These are phyloP conservation scores for Sisymbrium irio DNA, from an alignment of 345 rosid species.

Conservation along the genomic window DNA sequence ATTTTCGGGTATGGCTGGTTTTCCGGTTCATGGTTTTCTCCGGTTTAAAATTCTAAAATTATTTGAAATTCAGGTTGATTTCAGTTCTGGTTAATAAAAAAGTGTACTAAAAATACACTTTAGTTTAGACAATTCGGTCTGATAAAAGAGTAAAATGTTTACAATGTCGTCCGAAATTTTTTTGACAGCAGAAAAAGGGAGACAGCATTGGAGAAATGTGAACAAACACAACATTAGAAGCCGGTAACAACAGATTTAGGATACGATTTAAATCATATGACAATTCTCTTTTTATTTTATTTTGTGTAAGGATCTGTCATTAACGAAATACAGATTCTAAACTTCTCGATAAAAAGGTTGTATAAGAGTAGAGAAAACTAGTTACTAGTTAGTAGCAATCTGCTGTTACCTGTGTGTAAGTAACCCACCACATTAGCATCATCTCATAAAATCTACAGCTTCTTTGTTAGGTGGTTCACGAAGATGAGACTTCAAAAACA, in stretches of 20 bases:
- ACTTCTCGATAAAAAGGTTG: background rate
- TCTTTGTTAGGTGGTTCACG: constrained; percentile 25
- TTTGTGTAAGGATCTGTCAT: constrained; percentile 14
- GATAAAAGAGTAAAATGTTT: background rate
- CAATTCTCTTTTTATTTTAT: background rate
- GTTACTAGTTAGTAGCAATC: constrained; percentile 30
- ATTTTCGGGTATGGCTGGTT: no score
- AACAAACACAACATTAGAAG: background rate
- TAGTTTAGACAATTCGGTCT: no score
- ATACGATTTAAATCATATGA: background rate
- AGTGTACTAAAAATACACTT: no score
- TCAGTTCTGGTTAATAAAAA: background rate
- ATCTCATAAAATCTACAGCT: constrained; percentile 18
- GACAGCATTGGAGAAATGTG: background rate
- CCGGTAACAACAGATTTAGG: background rate
- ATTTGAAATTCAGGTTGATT: background rate
- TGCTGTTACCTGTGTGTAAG: constrained; percentile 29
- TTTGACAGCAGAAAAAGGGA: background rate
- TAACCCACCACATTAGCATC: constrained; percentile 13
- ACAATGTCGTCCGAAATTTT: background rate
- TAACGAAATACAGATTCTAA: constrained; percentile 23
- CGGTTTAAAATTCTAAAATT: no score
- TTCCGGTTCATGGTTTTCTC: no score
- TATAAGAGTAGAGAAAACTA: constrained; percentile 20
- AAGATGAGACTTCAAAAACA: constrained; percentile 21